A percentile compares a stretch with the other conserved stretches of the same genome.
These are phyloP conservation scores for Striga hermonthica DNA, from an alignment of 305 asterid genomes.

Conservation along the genomic window DNA sequence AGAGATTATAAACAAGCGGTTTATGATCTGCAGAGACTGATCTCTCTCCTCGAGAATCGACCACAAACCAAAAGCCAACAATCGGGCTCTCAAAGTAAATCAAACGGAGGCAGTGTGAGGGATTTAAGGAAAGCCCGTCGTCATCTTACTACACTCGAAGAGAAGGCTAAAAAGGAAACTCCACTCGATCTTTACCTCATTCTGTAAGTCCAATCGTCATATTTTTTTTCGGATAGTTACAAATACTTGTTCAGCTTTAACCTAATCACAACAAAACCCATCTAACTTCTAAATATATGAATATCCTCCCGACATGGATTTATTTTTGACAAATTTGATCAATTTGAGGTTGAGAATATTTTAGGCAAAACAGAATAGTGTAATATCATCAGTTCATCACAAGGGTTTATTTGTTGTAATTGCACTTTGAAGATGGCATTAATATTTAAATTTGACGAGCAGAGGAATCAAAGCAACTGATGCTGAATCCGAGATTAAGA, in stretches of 20 bases:
- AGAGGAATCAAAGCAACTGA: slow-evolving; percentile 86
- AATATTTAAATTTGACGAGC: slow-evolving; percentile 34
- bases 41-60: slow-evolving; percentile 62
- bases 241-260: background rate
- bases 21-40: slow-evolving; percentile 61
- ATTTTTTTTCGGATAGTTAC: background rate
- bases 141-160: slow-evolving; percentile 60
- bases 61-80: slow-evolving; percentile 44
- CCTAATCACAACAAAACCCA: background rate
- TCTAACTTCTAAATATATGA: no score
- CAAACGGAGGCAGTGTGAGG: slow-evolving; percentile 53
- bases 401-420: no score
- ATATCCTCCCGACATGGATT: no score
- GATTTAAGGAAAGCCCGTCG: slow-evolving; percentile 64
- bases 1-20: slow-evolving; percentile 83
- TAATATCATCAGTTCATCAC: no score
- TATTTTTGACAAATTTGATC: no score
- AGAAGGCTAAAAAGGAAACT: slow-evolving; percentile 55
- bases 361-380: no score
- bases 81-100: slow-evolving; percentile 38
- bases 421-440: slow-evolving; percentile 10
- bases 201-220: slow-evolving; percentile 54
- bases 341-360: no score
- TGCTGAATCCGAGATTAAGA: slow-evolving; percentile 80
- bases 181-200: slow-evolving; percentile 77